Base-by-base conservation (phyloP, 768 basidiomycete species). In the Leccinellum luteum region DNA sequence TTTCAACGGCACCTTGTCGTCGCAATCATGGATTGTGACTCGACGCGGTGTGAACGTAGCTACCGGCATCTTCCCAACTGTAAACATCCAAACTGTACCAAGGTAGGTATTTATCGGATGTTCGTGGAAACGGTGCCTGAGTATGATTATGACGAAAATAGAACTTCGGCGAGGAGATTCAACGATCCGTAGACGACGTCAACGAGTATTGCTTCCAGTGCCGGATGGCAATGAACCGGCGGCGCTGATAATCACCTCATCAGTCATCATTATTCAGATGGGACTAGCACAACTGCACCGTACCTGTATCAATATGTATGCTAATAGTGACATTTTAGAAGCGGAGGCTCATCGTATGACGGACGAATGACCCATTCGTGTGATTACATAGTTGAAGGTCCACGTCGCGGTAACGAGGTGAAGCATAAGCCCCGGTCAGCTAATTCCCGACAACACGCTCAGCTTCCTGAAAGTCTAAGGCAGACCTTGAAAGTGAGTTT, bases 21-120 rank as follows among this genome's bases (percentile, higher is more conserved):
- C 51, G 89, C 87, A 52, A 87, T 91, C 72, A 76, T 85, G 72
- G 89, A 91, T 69, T 91, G 89, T 75, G 83, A 84, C 68, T 84
- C 82, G 10, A 65, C 66, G 34, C 78, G 74, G 34, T 91, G 89
- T 74, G 82, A 85, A 69, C 78, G 79, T 62, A 89, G 87, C 65
- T 78, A 79, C 55, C 75, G 74, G 62, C 89, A 91, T 66, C 78
- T 81, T 14, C 79, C 70, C 54, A 70, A 69, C 48, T 90, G 89
- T 69, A 79, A 77, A 55, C 75, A 78, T 14, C 76, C 75, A 9
- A 71, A 66, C 4, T 91, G 89, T 66, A 70, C 77, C 55, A 81
- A 81, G 73, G 89, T 87, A 66, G 69, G 85, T 68, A 51, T 53
- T 50, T 19, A 28, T 64, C 38, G 41, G 52, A 58, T 51, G 45